Evolutionary conservation across 768 basidiomycete species (phyloP).

Genomic region (Tulasnella sp.): DNA sequence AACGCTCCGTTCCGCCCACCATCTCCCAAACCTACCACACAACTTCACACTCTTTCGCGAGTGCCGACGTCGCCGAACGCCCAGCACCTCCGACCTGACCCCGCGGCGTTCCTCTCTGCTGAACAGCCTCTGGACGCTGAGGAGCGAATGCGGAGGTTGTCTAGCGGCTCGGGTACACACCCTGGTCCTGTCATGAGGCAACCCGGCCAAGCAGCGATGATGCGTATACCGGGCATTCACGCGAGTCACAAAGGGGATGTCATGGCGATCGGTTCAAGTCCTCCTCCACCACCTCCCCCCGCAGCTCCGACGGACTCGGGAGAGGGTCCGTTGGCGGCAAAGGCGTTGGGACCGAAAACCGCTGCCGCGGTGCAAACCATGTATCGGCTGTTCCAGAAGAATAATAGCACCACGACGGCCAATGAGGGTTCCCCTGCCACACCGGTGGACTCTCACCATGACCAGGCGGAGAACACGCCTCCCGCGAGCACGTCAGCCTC

Average conservation of each 20-base stretch:
- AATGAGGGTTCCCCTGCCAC: background rate
- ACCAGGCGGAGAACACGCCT: background rate
- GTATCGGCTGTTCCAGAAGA: conserved; percentile 62
- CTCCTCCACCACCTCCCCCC: conserved; percentile 33
- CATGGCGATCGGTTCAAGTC: conserved; percentile 74
- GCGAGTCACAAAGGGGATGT: conserved; percentile 77
- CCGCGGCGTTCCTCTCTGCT: background rate
- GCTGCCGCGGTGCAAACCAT: conserved; percentile 51
- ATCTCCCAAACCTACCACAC: conserved; percentile 8
- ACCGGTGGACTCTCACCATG: background rate
- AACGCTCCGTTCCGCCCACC: conserved; percentile 13
- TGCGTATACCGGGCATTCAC: conserved; percentile 85
- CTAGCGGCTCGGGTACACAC: background rate
- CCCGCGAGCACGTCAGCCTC: background rate
- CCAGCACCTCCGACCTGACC: conserved; percentile 35
- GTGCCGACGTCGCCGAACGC: background rate
- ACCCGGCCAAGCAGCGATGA: conserved; percentile 62
- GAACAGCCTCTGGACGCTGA: background rate
- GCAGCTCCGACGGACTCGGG: background rate
- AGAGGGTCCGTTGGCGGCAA: conserved; percentile 23
- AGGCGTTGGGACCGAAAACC: conserved; percentile 37
- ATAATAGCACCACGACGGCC: no score
- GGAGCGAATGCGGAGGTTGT: background rate
- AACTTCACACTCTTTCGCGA: conserved; percentile 30
- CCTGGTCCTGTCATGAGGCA: conserved; percentile 47